phyloP scores from a whole-genome alignment of 768 basidiomycete genomes.

The Trametes maxima region DNA sequence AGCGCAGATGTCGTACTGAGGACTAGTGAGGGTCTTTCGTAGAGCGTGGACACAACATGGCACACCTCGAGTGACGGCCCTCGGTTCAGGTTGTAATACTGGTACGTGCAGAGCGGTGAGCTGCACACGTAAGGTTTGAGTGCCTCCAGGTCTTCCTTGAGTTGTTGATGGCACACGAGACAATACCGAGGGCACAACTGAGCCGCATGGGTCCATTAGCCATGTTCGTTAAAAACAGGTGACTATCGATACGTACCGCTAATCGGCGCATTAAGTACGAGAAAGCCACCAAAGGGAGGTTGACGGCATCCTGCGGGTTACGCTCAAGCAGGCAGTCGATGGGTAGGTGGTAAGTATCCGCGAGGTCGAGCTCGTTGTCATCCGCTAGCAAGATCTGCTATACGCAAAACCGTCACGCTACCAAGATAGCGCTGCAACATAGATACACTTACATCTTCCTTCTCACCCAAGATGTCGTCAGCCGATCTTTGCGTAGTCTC shows the following conservation, averaged over 20 bases:
- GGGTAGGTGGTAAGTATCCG: conserved; percentile 49
- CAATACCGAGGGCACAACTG: conserved; percentile 72
- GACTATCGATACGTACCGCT: conserved; percentile 43
- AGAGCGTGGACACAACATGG: neutral
- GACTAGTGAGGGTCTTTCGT: neutral
- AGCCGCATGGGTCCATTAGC: neutral
- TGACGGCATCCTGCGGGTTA: conserved; percentile 43
- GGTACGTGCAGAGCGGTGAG: conserved; percentile 65
- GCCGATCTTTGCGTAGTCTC: conserved; percentile 47
- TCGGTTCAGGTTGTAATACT: conserved; percentile 64
- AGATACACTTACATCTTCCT: conserved; percentile 35
- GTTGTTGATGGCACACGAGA: conserved; percentile 70
- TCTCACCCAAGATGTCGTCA: conserved; percentile 40
- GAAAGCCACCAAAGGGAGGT: conserved; percentile 65
- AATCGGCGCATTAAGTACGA: conserved; percentile 66
- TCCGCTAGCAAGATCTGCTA: neutral
- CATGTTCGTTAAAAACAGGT: neutral
- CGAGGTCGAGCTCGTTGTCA: conserved; percentile 2
- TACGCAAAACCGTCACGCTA: neutral
- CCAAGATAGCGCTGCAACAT: neutral
- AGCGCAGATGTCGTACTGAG: conserved; percentile 68
- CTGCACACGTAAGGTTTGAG: conserved; percentile 78
- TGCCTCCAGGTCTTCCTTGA: conserved; percentile 53
- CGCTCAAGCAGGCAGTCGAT: conserved; percentile 52
- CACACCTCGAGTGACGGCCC: conserved; percentile 69